These are phyloP conservation scores for Stentor coeruleus DNA, from an alignment of 73 alveolate species.

Conservation along the genomic window DNA sequence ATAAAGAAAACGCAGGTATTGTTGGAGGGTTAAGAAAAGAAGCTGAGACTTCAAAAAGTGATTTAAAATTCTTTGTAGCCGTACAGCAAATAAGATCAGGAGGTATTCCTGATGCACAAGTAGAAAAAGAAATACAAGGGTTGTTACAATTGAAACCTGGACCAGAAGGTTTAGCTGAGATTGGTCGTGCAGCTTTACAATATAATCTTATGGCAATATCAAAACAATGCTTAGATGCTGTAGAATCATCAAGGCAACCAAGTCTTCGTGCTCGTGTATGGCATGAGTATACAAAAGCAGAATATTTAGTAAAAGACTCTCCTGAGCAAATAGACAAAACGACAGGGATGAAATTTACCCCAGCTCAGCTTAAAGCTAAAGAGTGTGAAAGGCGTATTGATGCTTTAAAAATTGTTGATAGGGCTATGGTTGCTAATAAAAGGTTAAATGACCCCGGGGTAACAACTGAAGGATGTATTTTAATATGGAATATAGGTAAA, in stretches of 20 bases:
- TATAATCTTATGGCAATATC: slow-evolving; percentile 66
- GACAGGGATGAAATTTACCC: slow-evolving; percentile 84
- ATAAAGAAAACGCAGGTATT: slow-evolving; percentile 93
- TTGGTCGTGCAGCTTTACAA: slow-evolving; percentile 80
- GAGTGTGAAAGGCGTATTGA: slow-evolving; percentile 94
- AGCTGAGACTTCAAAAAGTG: slow-evolving; percentile 86
- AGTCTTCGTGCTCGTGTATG: slow-evolving; percentile 71
- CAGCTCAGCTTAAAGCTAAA: slow-evolving; percentile 59
- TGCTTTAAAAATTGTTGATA: slow-evolving; percentile 90
- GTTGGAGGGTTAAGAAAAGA: slow-evolving; percentile 92
- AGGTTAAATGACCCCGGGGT: slow-evolving; percentile 93
- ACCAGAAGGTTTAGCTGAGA: slow-evolving; percentile 83
- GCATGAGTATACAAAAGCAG: slow-evolving; percentile 84
- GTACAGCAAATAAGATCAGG: slow-evolving; percentile 92
- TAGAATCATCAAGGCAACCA: slow-evolving; percentile 62
- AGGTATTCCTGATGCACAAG: slow-evolving; percentile 90
- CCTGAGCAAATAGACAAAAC: slow-evolving; percentile 64
- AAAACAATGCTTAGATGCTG: slow-evolving; percentile 63
- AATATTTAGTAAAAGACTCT: slow-evolving; percentile 65
- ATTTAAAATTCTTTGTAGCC: slow-evolving; percentile 78
- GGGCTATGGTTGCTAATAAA: slow-evolving; percentile 93
- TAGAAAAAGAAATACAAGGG: slow-evolving; percentile 95
- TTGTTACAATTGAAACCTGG: slow-evolving; percentile 62
- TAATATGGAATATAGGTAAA: slow-evolving; percentile 93
- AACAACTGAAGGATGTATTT: slow-evolving; percentile 90